Evolutionary conservation across 257 asterid species (phyloP), one percentile per base, ranked within the genome.

Genomic region (Solanum virginianum): DNA sequence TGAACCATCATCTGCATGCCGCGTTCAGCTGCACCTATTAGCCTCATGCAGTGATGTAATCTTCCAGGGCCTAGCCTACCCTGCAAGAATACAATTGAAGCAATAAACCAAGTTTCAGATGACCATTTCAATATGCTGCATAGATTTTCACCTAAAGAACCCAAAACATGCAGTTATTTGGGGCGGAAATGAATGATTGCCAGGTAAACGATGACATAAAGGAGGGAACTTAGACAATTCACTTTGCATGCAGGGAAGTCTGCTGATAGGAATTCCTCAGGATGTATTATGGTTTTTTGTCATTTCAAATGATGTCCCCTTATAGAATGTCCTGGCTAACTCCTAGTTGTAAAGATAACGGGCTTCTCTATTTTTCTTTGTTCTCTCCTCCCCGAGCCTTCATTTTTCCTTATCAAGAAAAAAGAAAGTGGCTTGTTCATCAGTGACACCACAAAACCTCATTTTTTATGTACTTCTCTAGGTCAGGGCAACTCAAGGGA

Each of bases 1-100:
- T 91, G 95, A 84, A 95, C 85, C 93, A 96, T 92, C 92, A 95
- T 80, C 90, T 91, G 95, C 97, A 96, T 95, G 68, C 97, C 99
- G 15, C 98, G 98, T 86, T 96, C 98, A 10, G 99, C 99, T 74
- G 98, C 97, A 14, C 99, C 99, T 20, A 96, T 94, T 86, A 92
- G 84, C 86, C 99, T 96, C 99, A 96, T 95, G 95, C 99, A 96
- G 86, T 96, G 99, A 90, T 96, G 99, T 87, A 96, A 82, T 88
- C 99, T 92, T 85, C 99, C 99, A 0, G 99, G 99, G 59, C 99
- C 99, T 74, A 96, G 90, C 88, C 99, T 90, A 83, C 99, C 99
- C 99, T 96, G 92, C 77, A 81, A 49, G 70, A 83, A 85, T 5
- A 68, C 41, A 69, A 39, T 70, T 22, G 22, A 69, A 70, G 26